These are phyloP conservation scores for Fraxinus nigra DNA, from an alignment of 305 asterid species.

Conservation along the genomic window DNA sequence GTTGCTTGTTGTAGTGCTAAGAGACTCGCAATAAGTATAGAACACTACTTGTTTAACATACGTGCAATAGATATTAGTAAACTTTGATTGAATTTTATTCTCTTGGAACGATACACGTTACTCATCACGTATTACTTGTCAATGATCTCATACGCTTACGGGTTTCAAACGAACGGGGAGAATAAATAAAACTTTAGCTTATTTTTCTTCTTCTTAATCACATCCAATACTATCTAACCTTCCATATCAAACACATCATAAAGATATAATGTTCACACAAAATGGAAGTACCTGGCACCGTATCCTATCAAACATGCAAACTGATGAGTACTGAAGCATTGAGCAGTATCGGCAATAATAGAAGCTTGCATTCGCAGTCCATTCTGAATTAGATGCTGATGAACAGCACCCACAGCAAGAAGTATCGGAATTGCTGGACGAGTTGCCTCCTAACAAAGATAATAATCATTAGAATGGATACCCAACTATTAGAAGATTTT, in stretches of 20 bases:
- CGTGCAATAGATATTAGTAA: not conserved
- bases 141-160: not conserved
- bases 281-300: constrained; percentile 83
- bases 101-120: not conserved
- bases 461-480: constrained; percentile 20
- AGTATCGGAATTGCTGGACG: constrained; percentile 93
- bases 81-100: not conserved
- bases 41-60: not conserved
- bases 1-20: not conserved
- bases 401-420: constrained; percentile 97
- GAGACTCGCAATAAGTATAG: not conserved
- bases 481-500: constrained; percentile 1
- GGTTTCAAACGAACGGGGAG: not conserved
- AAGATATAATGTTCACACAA: constrained; percentile 6
- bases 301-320: constrained; percentile 97
- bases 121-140: not conserved
- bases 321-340: constrained; percentile 99
- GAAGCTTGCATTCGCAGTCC: constrained; percentile 97
- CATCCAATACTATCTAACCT: not conserved
- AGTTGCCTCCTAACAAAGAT: constrained; percentile 70
- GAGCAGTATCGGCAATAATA: constrained; percentile 96
- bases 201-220: not conserved
- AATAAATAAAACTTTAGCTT: not conserved
- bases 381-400: constrained; percentile 94
- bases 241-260: not conserved